Evolutionary conservation across 2,329 filamentous ascomycete genomes (phyloP).

Genomic region (Dactylellina drechsleri): DNA sequence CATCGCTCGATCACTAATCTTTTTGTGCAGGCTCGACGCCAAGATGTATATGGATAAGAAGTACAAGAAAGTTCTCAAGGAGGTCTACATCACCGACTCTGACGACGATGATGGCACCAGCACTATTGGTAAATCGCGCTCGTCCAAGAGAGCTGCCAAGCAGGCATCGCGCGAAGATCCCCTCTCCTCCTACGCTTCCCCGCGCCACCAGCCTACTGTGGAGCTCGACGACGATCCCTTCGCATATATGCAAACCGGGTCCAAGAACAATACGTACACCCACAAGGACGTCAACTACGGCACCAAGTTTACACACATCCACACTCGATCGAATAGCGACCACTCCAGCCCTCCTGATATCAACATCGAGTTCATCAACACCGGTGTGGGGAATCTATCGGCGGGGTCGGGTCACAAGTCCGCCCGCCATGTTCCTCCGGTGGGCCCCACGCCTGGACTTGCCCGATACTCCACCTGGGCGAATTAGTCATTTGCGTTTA

Average conservation of each 20-base stretch:
- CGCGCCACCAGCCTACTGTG: conserved; percentile 35
- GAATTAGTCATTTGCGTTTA: conserved; percentile 21
- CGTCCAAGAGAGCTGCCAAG: conserved; percentile 39
- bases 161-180: conserved; percentile 45
- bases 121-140: conserved; percentile 40
- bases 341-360: conserved; percentile 37
- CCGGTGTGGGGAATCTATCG: conserved; percentile 32
- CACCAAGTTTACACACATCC: conserved; percentile 25
- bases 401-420: conserved; percentile 30
- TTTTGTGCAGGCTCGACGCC: conserved; percentile 32
- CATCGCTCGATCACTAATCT: conserved; percentile 21
- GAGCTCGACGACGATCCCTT: conserved; percentile 49
- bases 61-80: conserved; percentile 33
- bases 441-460: conserved; percentile 29
- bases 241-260: conserved; percentile 32
- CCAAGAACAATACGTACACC: conserved; percentile 27
- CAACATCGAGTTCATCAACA: conserved; percentile 31
- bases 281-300: conserved; percentile 50
- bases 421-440: conserved; percentile 37
- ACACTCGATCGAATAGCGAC: conserved; percentile 42
- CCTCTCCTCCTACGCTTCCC: conserved; percentile 24
- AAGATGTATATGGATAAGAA: conserved; percentile 36
- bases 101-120: conserved; percentile 41
- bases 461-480: conserved; percentile 36
- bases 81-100: conserved; percentile 47